Evolutionary conservation across 2,329 filamentous ascomycete genomes (phyloP), one percentile per base, ranked within the genome.

Genomic region (Alternaria incomplexa): DNA sequence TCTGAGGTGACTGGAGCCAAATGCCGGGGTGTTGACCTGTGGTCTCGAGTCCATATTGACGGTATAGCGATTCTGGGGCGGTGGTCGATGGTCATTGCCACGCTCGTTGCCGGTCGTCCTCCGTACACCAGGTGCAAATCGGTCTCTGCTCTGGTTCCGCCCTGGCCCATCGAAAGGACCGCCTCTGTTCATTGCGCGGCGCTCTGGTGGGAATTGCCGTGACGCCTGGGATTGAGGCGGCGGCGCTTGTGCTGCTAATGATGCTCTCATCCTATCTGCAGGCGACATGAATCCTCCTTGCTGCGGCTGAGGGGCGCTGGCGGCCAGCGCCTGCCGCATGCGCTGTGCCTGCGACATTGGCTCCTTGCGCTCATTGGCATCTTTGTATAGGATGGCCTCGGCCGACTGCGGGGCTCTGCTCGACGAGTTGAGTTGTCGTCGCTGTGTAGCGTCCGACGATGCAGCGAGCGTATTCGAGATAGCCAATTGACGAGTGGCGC

Each of bases 401-500:
- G 77, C 76, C 62, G 72, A 72, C 22, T 79, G 73, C 5, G 73
- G 69, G 15, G 69, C 68, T 66, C 69, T 73, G 44, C 68, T 75
- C 7, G 77, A 79, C 20, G 73, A 77, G 65, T 74, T 77, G 57
- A 80, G 65, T 17, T 73, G 54, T 52, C 78, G 67, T 44, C 72
- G 72, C 47, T 80, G 78, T n/a, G 67, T 57, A n/a, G 69, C 36
- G 9, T 46, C 44, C 4, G 70, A 53, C 12, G 70, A 62, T 17
- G 72, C 22, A 50, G 58, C 55, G 26, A 63, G 66, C 13, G 62
- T 45, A 52, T 70, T 70, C 54, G 68, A 65, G 25, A 65, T 63
- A 57, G 71, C 66, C 50, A 73, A 52, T 69, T 77, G 76, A 46
- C 76, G 74, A 61, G 75, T 74, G 71, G 79, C 77, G 73, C 79